Evolutionary conservation across 352 stramenopile genomes (phyloP).

Genomic region (Globisporangium okanoganense): DNA sequence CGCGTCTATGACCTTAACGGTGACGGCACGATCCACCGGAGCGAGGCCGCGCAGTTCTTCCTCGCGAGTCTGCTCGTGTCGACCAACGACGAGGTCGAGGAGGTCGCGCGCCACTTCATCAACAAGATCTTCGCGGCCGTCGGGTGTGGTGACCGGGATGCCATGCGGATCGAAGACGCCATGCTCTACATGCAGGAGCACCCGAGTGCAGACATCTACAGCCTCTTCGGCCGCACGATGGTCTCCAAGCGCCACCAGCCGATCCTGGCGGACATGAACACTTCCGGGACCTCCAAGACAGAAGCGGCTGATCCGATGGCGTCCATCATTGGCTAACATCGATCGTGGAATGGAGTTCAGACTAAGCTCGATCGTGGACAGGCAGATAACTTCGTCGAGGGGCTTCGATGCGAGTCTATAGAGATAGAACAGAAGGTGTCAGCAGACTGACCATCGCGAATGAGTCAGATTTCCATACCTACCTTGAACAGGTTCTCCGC

Average conservation of each 20-base stretch:
- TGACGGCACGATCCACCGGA: conserved; percentile 51
- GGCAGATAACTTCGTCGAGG: conserved; percentile 24
- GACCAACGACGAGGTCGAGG: conserved; percentile 34
- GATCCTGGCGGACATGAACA: background rate
- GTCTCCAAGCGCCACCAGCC: conserved; percentile 21
- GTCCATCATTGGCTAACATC: conserved; percentile 7
- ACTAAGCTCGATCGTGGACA: conserved; percentile 7
- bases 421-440: background rate
- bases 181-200: conserved; percentile 45
- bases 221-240: conserved; percentile 67
- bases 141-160: conserved; percentile 30
- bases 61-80: conserved; percentile 48
- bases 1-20: conserved; percentile 73
- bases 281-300: background rate
- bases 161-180: conserved; percentile 42
- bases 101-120: conserved; percentile 56
- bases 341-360: background rate
- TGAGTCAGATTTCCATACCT: too few species aligned
- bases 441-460: background rate
- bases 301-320: conserved; percentile 2
- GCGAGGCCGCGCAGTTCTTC: conserved; percentile 62
- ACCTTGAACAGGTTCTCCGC: conserved; percentile 14
- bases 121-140: conserved; percentile 58
- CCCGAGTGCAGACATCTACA: conserved; percentile 50
- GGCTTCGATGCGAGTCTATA: conserved; percentile 18